phyloP scores from a whole-genome alignment of 306 rosid genomes.

The Prunus padus region DNA sequence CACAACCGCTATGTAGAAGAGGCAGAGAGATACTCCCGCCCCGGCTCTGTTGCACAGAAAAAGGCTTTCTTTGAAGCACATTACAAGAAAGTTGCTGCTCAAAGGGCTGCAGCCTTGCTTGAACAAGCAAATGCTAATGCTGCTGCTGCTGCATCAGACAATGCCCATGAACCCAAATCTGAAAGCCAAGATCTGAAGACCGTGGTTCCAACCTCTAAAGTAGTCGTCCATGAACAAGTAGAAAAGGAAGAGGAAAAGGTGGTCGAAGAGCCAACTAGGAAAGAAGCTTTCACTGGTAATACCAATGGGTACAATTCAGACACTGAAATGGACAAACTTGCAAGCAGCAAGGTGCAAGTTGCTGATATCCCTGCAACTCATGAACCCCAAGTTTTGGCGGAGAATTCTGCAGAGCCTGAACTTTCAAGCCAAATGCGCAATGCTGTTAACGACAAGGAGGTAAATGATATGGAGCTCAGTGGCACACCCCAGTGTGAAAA shows the following conservation, averaged over 20 bases:
- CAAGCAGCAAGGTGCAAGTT: conserved; percentile 32
- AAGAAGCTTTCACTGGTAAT: conserved; percentile 8
- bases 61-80: conserved; percentile 99
- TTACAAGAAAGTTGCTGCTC: conserved; percentile 90
- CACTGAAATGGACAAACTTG: conserved; percentile 28
- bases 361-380: conserved; percentile 16
- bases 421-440: conserved; percentile 29
- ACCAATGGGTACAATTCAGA: conserved; percentile 20
- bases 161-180: conserved; percentile 21
- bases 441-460: conserved; percentile 34
- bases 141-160: conserved; percentile 38
- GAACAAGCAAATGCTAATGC: conserved; percentile 61
- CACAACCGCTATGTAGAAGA: conserved; percentile 93
- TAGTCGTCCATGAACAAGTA: conserved; percentile 12
- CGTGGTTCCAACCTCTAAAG: conserved; percentile 26
- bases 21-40: conserved; percentile 75
- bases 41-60: conserved; percentile 96
- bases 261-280: conserved; percentile 19
- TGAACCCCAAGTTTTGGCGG: conserved; percentile 28
- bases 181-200: conserved; percentile 8
- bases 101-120: conserved; percentile 71
- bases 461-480: conserved; percentile 33
- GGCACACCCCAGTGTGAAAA: conserved; percentile 42
- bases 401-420: conserved; percentile 40
- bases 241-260: conserved; percentile 24